Conservation (phyloP, 768 basidiomycete genomes). For the Boletellus emodensis region DNA sequence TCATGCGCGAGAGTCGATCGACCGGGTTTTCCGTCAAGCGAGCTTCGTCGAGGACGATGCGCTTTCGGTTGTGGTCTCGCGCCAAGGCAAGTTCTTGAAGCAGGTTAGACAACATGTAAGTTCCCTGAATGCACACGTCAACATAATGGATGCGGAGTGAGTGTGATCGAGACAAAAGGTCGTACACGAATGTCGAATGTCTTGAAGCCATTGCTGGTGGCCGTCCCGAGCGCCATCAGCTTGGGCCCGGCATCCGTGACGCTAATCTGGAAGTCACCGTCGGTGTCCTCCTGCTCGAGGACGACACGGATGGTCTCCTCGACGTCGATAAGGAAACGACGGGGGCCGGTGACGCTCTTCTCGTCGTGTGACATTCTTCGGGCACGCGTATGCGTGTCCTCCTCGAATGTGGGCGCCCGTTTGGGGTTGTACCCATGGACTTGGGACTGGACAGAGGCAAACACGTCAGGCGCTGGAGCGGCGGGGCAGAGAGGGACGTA, state of each 20-base stretch:
- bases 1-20: conserved; percentile 95
- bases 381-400: conserved; percentile 68
- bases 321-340: conserved; percentile 94
- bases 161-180: conserved; percentile 2
- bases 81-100: conserved; percentile 98
- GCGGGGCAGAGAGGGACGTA: conserved; percentile 34
- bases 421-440: conserved; percentile 71
- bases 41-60: conserved; percentile 98
- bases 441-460: conserved; percentile 49
- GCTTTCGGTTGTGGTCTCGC: conserved; percentile 89
- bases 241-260: conserved; percentile 96
- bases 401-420: conserved; percentile 66
- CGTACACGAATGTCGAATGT: conserved; percentile 90
- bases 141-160: conserved; percentile 1
- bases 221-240: conserved; percentile 92
- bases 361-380: conserved; percentile 93
- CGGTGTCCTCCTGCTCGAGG: conserved; percentile 96
- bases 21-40: conserved; percentile 97
- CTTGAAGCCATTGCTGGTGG: conserved; percentile 97
- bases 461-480: conserved; percentile 14
- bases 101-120: conserved; percentile 99
- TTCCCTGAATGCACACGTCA: conserved; percentile 55
- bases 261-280: conserved; percentile 94
- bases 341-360: conserved; percentile 70
- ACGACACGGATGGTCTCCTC: conserved; percentile 97